A percentile compares a stretch with the other conserved stretches of the same genome.
Evolutionary conservation across 805 yeast genomes (phyloP).

Genomic region (Yarrowia keelungensis): DNA sequence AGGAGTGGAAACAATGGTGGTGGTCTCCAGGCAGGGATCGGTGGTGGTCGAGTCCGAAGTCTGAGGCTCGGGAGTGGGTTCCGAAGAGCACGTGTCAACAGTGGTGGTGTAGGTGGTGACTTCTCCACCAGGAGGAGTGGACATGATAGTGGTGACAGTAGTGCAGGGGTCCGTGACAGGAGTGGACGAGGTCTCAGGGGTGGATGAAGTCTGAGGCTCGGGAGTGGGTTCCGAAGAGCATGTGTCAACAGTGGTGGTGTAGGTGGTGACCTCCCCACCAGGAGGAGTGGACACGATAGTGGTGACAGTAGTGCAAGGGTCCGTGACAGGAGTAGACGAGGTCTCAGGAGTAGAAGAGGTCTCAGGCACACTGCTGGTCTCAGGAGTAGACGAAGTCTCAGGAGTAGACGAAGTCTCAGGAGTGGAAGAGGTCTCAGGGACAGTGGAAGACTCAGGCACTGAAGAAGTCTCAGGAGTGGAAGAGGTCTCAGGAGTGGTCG

Average conservation of each 20-base stretch:
- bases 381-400: background rate
- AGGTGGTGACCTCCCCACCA: background rate
- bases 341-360: background rate
- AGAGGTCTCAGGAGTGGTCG: background rate
- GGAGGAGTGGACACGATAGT: slow-evolving; percentile 9
- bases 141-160: background rate
- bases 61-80: background rate
- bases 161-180: slow-evolving; percentile 10
- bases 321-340: background rate
- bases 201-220: too few relatives aligned
- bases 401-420: slow-evolving; percentile 1
- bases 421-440: background rate
- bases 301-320: background rate
- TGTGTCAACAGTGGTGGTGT: background rate
- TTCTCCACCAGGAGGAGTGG: slow-evolving; percentile 8
- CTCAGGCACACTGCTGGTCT: background rate
- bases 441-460: background rate
- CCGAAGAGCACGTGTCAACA: background rate
- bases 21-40: slow-evolving; percentile 20
- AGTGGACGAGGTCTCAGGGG: background rate
- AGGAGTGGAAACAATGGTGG: slow-evolving; percentile 21
- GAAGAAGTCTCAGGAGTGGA: background rate
- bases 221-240: background rate
- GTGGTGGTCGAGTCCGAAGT: background rate
- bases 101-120: background rate